Conservation (phyloP, 2,329 filamentous ascomycete species). For the Xylariaceae sp. region DNA sequence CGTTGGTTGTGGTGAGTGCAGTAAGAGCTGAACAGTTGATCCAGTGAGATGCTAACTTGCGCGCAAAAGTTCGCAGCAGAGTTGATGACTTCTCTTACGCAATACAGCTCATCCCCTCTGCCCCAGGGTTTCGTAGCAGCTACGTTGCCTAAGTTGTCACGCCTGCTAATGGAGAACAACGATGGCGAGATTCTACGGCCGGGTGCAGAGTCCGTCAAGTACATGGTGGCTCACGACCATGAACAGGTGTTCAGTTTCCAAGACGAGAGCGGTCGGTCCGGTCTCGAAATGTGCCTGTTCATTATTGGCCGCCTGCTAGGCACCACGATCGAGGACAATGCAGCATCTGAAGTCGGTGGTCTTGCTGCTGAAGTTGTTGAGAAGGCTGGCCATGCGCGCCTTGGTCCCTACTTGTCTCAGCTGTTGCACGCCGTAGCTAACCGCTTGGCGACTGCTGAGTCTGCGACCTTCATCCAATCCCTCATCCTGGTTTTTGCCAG, state of each 20-base stretch:
- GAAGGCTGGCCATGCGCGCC: constrained; percentile 83
- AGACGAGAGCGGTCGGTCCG: constrained; percentile 72
- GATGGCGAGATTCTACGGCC: constrained; percentile 86
- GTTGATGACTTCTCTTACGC: constrained; percentile 71
- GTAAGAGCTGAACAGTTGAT: background rate
- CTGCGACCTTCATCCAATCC: constrained; percentile 89
- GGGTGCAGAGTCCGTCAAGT: constrained; percentile 79
- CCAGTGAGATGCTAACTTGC: constrained; percentile 21
- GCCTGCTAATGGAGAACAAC: constrained; percentile 73
- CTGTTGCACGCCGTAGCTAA: constrained; percentile 84
- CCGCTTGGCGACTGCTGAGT: constrained; percentile 73
- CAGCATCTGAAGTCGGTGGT: constrained; percentile 91
- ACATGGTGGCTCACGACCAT: constrained; percentile 83
- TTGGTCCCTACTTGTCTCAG: constrained; percentile 85
- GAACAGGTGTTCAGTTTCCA: constrained; percentile 85
- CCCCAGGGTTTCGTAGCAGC: constrained; percentile 80
- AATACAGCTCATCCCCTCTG: constrained; percentile 78
- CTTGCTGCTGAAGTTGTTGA: constrained; percentile 92
- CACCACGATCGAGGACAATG: constrained; percentile 80
- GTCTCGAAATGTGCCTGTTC: constrained; percentile 80
- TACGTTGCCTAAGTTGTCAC: constrained; percentile 80
- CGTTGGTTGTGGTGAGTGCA: constrained; percentile 63
- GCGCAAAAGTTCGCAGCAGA: constrained; percentile 66
- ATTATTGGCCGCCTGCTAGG: constrained; percentile 89
- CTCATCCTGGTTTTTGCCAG: constrained; percentile 92